Evolutionary conservation across 371 early-diverging fungal species (phyloP), one percentile per base, ranked within the genome.

Genomic region (Nematocida ironsii): DNA sequence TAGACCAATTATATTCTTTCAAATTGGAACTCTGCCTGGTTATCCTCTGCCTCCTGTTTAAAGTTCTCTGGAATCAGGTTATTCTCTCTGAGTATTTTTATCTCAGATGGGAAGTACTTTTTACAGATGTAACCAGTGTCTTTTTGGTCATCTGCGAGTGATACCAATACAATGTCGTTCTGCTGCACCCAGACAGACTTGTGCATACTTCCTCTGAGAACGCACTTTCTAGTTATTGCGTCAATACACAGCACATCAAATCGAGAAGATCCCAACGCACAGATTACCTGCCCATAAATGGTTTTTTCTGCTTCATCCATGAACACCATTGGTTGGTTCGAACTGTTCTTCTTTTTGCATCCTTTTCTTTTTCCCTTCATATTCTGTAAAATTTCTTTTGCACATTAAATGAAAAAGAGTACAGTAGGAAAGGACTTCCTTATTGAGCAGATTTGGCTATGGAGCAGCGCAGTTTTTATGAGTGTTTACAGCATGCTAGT

Each of bases 31-130:
- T 75, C 76, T 1, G 68, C 76, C 52, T 75, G 76, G 69, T 75
- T 75, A n/a, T 82, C 74, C 44, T 82, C 82, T 50, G 72, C 74
- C 27, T 74, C 74, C 47, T 73, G 73, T 33, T 60, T 62, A 54
- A 82, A 82, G 72, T 82, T 83, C 50, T 96, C 97, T n/a, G 96
- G 95, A 83, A 98, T 89, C 89, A 96, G 94, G 72, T 95, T 95
- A 82, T 93, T 92, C 54, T 93, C 89, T 88, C 94, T 94, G 83
- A 98, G 89, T 85, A 91, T 90, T 84, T 94, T 90, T n/a, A 96
- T 95, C 90, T 98, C 98, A 75, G 95, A 94, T 71, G 94, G 91
- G 72, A 91, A 93, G 88, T 97, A 98, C 89, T 95, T 96, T 83
- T 92, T 90, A 85, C 96, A 93, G 68, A 98, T 93, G 89, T 97